Evolutionary conservation across 208 protist genomes (phyloP), one percentile per base, ranked within the genome.

Genomic region (Wallacemonas rigidus): DNA sequence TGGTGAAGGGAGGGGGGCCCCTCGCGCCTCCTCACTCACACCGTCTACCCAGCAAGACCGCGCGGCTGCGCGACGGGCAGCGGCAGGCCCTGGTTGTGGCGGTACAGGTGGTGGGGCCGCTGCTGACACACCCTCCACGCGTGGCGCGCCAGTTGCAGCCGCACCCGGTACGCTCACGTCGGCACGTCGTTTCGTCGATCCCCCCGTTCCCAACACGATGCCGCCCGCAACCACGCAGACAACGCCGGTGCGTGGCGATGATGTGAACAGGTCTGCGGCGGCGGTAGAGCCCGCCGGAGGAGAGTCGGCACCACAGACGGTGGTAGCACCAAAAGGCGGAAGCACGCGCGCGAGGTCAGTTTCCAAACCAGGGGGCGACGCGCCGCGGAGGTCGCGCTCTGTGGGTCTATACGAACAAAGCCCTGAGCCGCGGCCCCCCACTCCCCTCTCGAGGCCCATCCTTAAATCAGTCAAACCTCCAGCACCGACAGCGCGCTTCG

Each of bases 391-490:
- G 26, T 26, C 26, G 26, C 26, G 26, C 26, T 57, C 60, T 39
- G 43, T 17, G n/a, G 35, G 12, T 51, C n/a, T 39, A 17, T 45
- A 65, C 43, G 60, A 65, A n/a, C 60, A 65, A 17, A 65, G 60
- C 60, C 60, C 60, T 3, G 60, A 65, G 43, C 60, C 60, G 14
- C 60, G 60, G n/a, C 60, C 41, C 15, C 60, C 60, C 8, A 65
- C 60, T 8, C 60, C 60, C 40, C 50, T 65, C n/a, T 45, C 60
- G 5, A 65, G 50, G 60, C 60, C 60, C 4, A 65, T 65, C 12
- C 40, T 65, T 14, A 65, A 45, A 41, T 65, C 60, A 9, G 40
- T 39, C 3, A 6, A 65, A 41, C 60, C 60, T 6, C n/a, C 41
- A 6, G 5, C 41, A 15, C 8, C 17, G 15, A 15, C 3, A 4